Base-by-base conservation (phyloP, 2,329 filamentous ascomycete genomes). In the Fusarium devonianum region DNA sequence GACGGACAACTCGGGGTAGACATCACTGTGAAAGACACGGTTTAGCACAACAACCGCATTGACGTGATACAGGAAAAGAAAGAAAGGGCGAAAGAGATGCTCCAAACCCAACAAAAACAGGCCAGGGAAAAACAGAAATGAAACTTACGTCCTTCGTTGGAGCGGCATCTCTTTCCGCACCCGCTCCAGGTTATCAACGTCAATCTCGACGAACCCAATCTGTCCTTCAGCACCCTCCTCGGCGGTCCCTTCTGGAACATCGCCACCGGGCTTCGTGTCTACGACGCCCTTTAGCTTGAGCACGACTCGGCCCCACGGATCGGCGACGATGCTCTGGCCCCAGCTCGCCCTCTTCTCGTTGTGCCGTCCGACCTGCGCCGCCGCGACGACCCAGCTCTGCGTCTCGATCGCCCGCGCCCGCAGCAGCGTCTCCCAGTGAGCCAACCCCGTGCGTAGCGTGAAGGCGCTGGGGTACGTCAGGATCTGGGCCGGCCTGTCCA, bases 401-500 rank as follows among this genome's bases (percentile, higher is more conserved):
- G 88, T 91, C 77, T 97, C 93, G 52, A 97, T 90, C 8, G 93
- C 93, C 35, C 93, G 79, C 4, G 90, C 86, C 19, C 89, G 79
- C 11, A 97, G 76, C 5, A 97, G 74, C 2, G 84, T 78, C 65
- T 91, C 85, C 93, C 93, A 97, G 73, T 97, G 93, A 2, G 89
- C 89, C 47, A 78, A 79, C 0, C 93, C 93, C 0, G 93, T 97
- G 1, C 88, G 85, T 0, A 95, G 81, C 0, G 92, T 96, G 67
- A 97, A 97, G 4, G 93, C 93, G 5, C 89, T 93, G 0, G 93
- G 93, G 67, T 93, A 97, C 1, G 90, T 85, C 38, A 97, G 76
- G 42, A 96, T 76, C 55, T 96, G 85, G 2, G 91, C 90, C 4
- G 71, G 74, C 19, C 50, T 60, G 16, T 43, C 48, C 25, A 37